These are phyloP conservation scores for Myrmaecium sp. DNA, from an alignment of 2,329 filamentous ascomycete species.

Conservation along the genomic window DNA sequence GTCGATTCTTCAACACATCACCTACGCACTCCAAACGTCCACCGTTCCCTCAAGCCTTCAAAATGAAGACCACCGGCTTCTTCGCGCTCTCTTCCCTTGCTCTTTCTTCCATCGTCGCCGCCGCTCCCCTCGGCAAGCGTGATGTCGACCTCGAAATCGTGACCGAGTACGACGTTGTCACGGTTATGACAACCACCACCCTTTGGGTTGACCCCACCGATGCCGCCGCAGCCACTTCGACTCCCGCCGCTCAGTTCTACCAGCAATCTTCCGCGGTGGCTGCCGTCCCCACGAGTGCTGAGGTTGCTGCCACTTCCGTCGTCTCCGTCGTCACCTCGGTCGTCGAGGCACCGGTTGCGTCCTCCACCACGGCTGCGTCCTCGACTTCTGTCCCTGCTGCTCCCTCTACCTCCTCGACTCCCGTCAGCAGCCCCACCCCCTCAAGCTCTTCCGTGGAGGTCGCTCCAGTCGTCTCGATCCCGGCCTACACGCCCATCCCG, in stretches of 20 bases:
- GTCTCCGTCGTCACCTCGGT: too few species aligned
- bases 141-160: slow-evolving; percentile 12
- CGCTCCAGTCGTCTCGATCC: neutral
- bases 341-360: slow-evolving; percentile 3
- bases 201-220: slow-evolving; percentile 13
- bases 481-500: slow-evolving; percentile 1
- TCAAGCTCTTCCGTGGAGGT: slow-evolving; percentile 1
- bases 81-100: slow-evolving; percentile 18
- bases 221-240: slow-evolving; percentile 6
- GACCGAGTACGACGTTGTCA: slow-evolving; percentile 16
- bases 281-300: slow-evolving; percentile 4
- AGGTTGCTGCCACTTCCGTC: slow-evolving; percentile 5
- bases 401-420: neutral
- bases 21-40: too few species aligned
- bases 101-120: slow-evolving; percentile 18
- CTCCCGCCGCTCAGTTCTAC: slow-evolving; percentile 5
- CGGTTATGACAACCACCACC: slow-evolving; percentile 18
- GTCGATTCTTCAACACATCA: too few species aligned
- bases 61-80: slow-evolving; percentile 20
- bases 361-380: neutral
- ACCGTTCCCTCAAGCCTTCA: too few species aligned
- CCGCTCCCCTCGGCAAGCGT: slow-evolving; percentile 18
- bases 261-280: slow-evolving; percentile 10
- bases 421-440: neutral
- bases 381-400: slow-evolving; percentile 1